Percentiles rank a stretch among this genome's conserved stretches.
Conservation (phyloP, 2,329 filamentous ascomycete species). For the Claviceps sorghi region DNA sequence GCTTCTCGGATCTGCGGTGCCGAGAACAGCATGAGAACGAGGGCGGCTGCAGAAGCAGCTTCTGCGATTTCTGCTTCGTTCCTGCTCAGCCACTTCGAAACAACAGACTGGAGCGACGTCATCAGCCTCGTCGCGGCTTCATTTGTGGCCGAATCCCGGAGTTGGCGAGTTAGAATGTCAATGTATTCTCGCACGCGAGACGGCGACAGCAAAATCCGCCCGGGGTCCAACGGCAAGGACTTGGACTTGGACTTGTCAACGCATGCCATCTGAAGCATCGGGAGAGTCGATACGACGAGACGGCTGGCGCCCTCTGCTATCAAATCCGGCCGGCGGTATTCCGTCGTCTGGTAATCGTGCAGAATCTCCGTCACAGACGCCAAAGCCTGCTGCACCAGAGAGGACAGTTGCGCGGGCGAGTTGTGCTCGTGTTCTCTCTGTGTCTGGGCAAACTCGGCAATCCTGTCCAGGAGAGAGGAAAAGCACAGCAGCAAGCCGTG, state of each 20-base stretch:
- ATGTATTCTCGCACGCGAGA: conserved; percentile 10
- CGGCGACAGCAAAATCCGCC: conserved; percentile 13
- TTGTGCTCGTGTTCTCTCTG: conserved; percentile 5
- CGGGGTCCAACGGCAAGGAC: conserved; percentile 8
- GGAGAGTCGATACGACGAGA: conserved; percentile 40
- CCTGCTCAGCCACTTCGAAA: conserved; percentile 33
- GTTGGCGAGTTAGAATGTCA: conserved; percentile 10
- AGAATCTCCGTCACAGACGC: conserved; percentile 22
- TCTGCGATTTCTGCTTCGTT: conserved; percentile 36
- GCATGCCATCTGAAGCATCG: conserved; percentile 28
- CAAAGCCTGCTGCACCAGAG: conserved; percentile 17
- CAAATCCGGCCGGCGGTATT: conserved; percentile 47
- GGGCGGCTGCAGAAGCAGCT: conserved; percentile 34
- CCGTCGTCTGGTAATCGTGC: conserved; percentile 23
- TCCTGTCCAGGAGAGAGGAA: conserved; percentile 39
- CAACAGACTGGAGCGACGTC: conserved; percentile 16
- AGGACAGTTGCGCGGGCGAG: conserved; percentile 4
- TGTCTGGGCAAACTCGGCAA: conserved; percentile 20
- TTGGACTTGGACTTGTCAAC: conserved; percentile 7
- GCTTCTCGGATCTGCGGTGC: conserved; percentile 18
- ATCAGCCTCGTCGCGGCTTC: conserved; percentile 11
- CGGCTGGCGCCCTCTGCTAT: conserved; percentile 46
- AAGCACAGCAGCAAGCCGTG: conserved; percentile 52
- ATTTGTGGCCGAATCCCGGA: conserved; percentile 1
- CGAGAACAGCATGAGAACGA: conserved; percentile 34